Percentiles rank a stretch among this genome's conserved stretches.
Evolutionary conservation across 2,329 filamentous ascomycete genomes (phyloP).

Genomic region (Cytospora piceae): DNA sequence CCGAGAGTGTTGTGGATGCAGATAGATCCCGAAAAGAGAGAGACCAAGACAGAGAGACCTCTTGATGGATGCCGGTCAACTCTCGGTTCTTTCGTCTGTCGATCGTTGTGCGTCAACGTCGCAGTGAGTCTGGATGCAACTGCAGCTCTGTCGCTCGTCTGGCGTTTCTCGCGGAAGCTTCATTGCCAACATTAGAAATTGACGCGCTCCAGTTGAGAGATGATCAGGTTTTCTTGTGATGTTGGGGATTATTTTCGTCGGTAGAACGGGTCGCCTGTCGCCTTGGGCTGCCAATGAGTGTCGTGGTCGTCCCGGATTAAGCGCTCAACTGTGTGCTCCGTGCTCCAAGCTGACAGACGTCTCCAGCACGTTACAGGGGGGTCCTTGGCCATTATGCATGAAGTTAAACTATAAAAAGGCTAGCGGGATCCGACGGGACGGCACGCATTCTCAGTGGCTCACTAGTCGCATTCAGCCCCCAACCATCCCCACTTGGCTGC

Average conservation of each 20-base stretch:
- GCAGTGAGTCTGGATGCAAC: background rate
- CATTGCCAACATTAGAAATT: conserved; percentile 3
- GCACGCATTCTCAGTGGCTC: conserved; percentile 12
- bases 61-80: background rate
- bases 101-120: conserved; percentile 13
- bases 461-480: conserved; percentile 18
- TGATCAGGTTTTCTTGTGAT: background rate
- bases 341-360: background rate
- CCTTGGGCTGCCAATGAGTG: conserved; percentile 14
- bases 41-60: background rate
- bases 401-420: background rate
- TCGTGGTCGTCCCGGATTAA: conserved; percentile 14
- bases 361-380: conserved; percentile 8
- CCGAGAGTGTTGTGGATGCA: conserved; percentile 19
- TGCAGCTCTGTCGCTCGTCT: background rate
- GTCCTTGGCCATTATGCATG: background rate
- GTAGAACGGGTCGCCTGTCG: background rate
- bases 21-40: background rate
- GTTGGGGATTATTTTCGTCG: background rate
- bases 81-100: background rate
- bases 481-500: background rate
- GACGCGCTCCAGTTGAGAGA: conserved; percentile 6
- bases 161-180: conserved; percentile 17
- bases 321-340: conserved; percentile 18
- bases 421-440: conserved; percentile 22